A percentile compares a stretch with the other conserved stretches of the same genome.
Evolutionary conservation across 2,329 filamentous ascomycete genomes (phyloP).

Genomic region (Botrytis tulipae): DNA sequence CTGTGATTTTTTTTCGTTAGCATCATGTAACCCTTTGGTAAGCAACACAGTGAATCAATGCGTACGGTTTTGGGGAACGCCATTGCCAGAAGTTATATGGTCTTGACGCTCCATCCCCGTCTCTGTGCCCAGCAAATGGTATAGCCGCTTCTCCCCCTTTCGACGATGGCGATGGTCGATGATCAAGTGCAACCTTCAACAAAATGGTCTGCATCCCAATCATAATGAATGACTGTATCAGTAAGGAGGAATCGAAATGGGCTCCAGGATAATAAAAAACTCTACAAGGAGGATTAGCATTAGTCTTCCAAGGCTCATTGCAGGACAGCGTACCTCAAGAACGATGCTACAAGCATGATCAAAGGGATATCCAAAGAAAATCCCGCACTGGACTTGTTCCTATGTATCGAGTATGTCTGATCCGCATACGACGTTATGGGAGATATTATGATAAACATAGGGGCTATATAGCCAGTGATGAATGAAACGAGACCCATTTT

Average conservation of each 20-base stretch:
- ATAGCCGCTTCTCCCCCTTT: conserved; percentile 59
- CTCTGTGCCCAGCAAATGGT: conserved; percentile 56
- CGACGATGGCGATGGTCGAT: conserved; percentile 58
- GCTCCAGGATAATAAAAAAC: conserved; percentile 70
- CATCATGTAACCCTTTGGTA: neutral
- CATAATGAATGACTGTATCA: conserved; percentile 65
- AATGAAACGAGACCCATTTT: conserved; percentile 37
- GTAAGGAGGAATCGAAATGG: conserved; percentile 60
- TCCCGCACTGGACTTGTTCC: conserved; percentile 61
- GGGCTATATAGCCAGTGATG: conserved; percentile 57
- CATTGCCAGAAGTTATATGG: conserved; percentile 85
- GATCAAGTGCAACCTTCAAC: conserved; percentile 66
- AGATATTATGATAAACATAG: conserved; percentile 61
- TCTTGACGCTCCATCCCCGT: conserved; percentile 46
- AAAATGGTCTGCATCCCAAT: conserved; percentile 61
- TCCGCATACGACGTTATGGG: conserved; percentile 65
- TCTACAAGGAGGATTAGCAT: conserved; percentile 41
- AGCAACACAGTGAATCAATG: neutral
- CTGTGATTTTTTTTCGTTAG: conserved; percentile 40
- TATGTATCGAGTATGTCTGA: conserved; percentile 64
- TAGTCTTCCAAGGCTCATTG: neutral
- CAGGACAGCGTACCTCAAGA: conserved; percentile 53
- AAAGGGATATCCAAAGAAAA: conserved; percentile 71
- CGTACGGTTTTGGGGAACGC: conserved; percentile 64
- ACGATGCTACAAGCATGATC: conserved; percentile 69